A percentile compares a stretch with the other conserved stretches of the same genome.
Evolutionary conservation across 768 basidiomycete genomes (phyloP).

Genomic region (Hygrophoropsis aurantiaca): DNA sequence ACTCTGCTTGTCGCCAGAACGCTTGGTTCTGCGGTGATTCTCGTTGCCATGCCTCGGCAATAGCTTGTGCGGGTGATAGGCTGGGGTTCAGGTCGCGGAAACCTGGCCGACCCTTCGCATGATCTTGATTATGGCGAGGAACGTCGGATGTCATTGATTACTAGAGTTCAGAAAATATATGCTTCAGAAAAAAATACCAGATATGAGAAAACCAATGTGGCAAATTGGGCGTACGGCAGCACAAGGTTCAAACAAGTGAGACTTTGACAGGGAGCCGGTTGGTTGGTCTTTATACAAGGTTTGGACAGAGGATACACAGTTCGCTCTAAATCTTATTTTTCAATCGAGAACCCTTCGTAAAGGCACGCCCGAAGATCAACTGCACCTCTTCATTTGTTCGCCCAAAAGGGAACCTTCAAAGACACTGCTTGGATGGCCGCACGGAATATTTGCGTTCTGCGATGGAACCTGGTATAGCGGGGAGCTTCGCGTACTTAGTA

Average conservation of each 20-base stretch:
- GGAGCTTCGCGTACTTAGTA: constrained; percentile 23
- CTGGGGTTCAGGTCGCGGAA: constrained; percentile 25
- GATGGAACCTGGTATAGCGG: constrained; percentile 29
- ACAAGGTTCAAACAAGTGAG: constrained; percentile 32
- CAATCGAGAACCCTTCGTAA: constrained; percentile 25
- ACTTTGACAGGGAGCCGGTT: constrained; percentile 29
- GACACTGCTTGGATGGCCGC: constrained; percentile 27
- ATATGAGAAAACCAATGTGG: constrained; percentile 21
- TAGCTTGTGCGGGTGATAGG: constrained; percentile 57
- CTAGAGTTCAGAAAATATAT: constrained; percentile 28
- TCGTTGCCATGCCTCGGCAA: constrained; percentile 67
- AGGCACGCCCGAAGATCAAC: constrained; percentile 17
- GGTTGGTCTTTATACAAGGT: constrained; percentile 36
- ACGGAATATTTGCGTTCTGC: constrained; percentile 32
- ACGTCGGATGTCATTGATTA: constrained; percentile 37
- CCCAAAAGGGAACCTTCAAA: constrained; percentile 32
- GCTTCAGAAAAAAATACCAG: constrained; percentile 19
- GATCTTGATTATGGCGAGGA: constrained; percentile 34
- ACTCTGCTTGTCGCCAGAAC: constrained; percentile 57
- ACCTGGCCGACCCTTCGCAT: constrained; percentile 25
- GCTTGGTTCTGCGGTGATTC: constrained; percentile 61
- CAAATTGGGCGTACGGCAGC: constrained; percentile 38
- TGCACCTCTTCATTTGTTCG: constrained; percentile 26
- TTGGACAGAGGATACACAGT: constrained; percentile 13
- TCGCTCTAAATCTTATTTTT: constrained; percentile 27